phyloP scores from a whole-genome alignment of 1,284 basidiomycete genomes.

The Marasmius oreades region DNA sequence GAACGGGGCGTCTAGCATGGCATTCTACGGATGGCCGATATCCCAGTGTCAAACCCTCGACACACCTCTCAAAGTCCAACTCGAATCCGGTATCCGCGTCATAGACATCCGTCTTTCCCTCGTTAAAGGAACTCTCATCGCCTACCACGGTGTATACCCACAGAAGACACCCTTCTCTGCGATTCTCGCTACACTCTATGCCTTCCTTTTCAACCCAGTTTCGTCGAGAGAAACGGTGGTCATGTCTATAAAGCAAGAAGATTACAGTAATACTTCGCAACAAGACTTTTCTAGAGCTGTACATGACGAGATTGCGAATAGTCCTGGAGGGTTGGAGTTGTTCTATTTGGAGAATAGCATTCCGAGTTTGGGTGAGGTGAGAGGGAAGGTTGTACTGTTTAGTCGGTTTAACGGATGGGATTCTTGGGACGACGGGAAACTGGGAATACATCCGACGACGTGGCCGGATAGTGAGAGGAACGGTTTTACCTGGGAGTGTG shows the following conservation, averaged over 20 bases:
- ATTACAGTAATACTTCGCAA: constrained; percentile 43
- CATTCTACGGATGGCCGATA: constrained; percentile 77
- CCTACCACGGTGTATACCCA: constrained; percentile 79
- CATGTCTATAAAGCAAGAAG: constrained; percentile 86
- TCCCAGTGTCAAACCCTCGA: constrained; percentile 65
- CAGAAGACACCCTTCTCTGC: constrained; percentile 65
- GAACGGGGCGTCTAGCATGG: constrained; percentile 45
- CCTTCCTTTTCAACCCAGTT: constrained; percentile 58
- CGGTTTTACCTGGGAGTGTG: constrained; percentile 75
- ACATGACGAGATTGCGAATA: constrained; percentile 54
- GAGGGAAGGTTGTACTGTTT: constrained; percentile 80
- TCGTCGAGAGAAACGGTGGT: constrained; percentile 71
- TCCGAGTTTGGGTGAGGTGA: constrained; percentile 74
- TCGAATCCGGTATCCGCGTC: constrained; percentile 70
- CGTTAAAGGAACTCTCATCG: constrained; percentile 56
- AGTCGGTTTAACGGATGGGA: constrained; percentile 57
- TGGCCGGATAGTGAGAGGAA: constrained; percentile 78
- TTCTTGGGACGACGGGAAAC: constrained; percentile 46
- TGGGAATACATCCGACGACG: constrained; percentile 77
- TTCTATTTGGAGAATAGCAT: constrained; percentile 82
- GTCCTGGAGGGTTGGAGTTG: constrained; percentile 57
- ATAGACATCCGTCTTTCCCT: constrained; percentile 79
- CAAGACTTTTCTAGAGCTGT: constrained; percentile 63
- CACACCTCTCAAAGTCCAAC: constrained; percentile 55
- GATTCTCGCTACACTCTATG: constrained; percentile 56